Evolutionary conservation across 2,329 filamentous ascomycete genomes (phyloP), one percentile per base, ranked within the genome.

Genomic region (Phaeosphaeriaceae sp.): DNA sequence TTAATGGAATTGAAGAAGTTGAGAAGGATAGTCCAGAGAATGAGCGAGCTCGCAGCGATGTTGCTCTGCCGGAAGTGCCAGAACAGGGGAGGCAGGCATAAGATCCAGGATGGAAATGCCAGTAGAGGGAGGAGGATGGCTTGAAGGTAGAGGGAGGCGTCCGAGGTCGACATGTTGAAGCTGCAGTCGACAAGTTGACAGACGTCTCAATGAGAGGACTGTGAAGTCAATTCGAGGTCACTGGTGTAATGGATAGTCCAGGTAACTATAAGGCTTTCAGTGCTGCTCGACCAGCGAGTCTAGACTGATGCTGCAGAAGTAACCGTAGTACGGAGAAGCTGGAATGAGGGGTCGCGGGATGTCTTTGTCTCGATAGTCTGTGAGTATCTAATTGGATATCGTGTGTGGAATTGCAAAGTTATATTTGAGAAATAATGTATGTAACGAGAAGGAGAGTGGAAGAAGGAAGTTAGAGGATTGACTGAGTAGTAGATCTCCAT

Each of bases 31-130:
- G 85, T 77, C 81, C 86, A 89, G 52, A 80, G 69, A 50, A 89
- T 83, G 35, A 91, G 79, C 28, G 81, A 83, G 19, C 82, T 81
- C 7, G 87, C 85, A 13, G 87, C 83, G 52, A 89, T 78, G 72
- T 91, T 91, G 57, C 81, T 81, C 63, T 88, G 86, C 53, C 82
- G 82, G 59, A 83, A 79, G 71, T 91, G 89, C 80, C 88, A 86
- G 55, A 84, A 71, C 54, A 90, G 73, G 2, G 89, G 86, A 7
- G 86, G 81, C 35, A 86, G 78, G 67, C 83, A 82, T 52, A 89
- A 76, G 22, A 87, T 61, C 48, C 85, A 77, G 17, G 84, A 74
- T 23, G 87, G 63, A 21, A 83, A 73, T 17, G 84, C 80, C 23
- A 88, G 73, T 15, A 81, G 64, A 1, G 85, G 82, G 35, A 89